Base-by-base conservation (phyloP, 805 yeast species). In the Grigorovia transvaalensis region DNA sequence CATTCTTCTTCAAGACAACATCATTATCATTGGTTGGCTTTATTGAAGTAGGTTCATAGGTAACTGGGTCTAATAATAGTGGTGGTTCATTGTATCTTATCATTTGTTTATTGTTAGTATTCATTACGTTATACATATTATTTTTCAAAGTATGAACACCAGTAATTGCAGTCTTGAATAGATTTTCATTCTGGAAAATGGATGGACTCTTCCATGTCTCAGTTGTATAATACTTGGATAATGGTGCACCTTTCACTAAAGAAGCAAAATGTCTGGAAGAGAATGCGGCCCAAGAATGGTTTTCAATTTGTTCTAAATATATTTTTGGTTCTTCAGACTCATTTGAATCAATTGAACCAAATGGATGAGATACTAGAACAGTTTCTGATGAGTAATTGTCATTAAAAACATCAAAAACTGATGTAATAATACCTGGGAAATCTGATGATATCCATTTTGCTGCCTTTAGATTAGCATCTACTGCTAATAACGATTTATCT, bases 231-330 rank as follows among this genome's bases (percentile, higher is more conserved):
- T 84, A 88, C 49, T 77, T 73, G 0, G 96, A 84, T 1, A 77
- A 60, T 0, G 95, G 91, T 0, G 96, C 93, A 8, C 88, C 78
- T 51, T 80, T 79, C 9, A 91, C 88, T 48, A 91, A 68, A 0
- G 95, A 82, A 0, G 96, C 96, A 63, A 84, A 91, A 57, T 81
- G 76, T 23, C 69, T 64, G 57, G 82, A 85, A 20, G 95, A 85
- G 78, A 91, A 74, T 4, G 96, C 96, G 71, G 78, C 87, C 96
- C 96, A 90, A 1, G 84, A 74, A 3, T 84, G 82, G 47, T 73
- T 71, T 33, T 71, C 72, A 0, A 89, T 80, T 33, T 81, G 75
- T 53, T 81, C 87, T 41, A 91, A 73, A 58, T 82, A 82, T 11
- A 91, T 84, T 2, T 83, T 81, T 41, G 71, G 57, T 48, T 71